Evolutionary conservation across 768 basidiomycete species (phyloP).

Genomic region (Suillus sp.): DNA sequence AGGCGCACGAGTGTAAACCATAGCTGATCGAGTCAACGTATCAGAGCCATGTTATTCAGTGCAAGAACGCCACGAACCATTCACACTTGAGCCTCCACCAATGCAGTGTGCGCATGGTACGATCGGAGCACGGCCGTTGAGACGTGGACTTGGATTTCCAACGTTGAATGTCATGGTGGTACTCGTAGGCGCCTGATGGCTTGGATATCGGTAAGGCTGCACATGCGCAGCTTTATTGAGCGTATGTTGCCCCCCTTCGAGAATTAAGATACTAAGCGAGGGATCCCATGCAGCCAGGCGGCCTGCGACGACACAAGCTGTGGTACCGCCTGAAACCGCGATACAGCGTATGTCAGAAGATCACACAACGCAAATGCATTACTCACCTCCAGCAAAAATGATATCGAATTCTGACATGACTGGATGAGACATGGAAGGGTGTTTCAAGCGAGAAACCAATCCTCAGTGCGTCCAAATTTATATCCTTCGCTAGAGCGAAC

Average conservation of each 20-base stretch:
- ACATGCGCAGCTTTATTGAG: slow-evolving; percentile 21
- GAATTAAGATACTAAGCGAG: slow-evolving; percentile 28
- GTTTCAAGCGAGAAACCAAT: not conserved
- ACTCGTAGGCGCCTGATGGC: slow-evolving; percentile 19
- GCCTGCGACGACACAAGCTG: slow-evolving; percentile 31
- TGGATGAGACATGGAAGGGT: not conserved
- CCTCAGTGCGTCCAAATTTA: not conserved
- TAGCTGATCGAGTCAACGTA: slow-evolving; percentile 14
- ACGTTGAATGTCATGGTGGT: slow-evolving; percentile 21
- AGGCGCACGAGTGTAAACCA: slow-evolving; percentile 25
- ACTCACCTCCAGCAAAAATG: slow-evolving; percentile 1
- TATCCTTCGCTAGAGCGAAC: not conserved
- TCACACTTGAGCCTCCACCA: slow-evolving; percentile 30
- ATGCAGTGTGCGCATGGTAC: slow-evolving; percentile 23
- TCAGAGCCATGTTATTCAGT: not conserved
- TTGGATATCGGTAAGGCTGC: slow-evolving; percentile 22
- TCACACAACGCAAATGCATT: not conserved
- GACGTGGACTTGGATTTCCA: slow-evolving; percentile 15
- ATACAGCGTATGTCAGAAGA: not conserved
- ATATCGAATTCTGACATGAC: not conserved
- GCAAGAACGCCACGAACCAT: slow-evolving; percentile 18
- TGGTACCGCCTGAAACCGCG: slow-evolving; percentile 24
- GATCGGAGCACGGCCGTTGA: slow-evolving; percentile 20
- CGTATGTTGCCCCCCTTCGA: slow-evolving; percentile 29
- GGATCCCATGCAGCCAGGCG: slow-evolving; percentile 30